Evolutionary conservation across 2,329 filamentous ascomycete species (phyloP).

Genomic region (Anthostomella pinea): DNA sequence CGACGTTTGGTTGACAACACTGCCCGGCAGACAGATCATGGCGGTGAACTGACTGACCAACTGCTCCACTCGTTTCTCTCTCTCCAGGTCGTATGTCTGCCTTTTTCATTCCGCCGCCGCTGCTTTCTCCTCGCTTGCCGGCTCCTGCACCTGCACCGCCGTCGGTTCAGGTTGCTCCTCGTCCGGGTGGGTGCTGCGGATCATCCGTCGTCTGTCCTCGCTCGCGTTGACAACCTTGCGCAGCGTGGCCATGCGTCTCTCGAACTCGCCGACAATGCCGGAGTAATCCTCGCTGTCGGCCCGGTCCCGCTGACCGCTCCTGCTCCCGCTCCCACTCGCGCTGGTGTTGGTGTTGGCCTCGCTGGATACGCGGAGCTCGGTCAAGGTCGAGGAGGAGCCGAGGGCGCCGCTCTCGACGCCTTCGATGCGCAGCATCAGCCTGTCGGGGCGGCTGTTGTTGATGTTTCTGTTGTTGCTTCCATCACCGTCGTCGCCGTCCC

Average conservation of each 20-base stretch:
- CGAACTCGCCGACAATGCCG: conserved; percentile 54
- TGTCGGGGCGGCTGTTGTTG: conserved; percentile 30
- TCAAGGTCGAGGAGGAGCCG: conserved; percentile 36
- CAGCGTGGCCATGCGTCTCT: conserved; percentile 53
- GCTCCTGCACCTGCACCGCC: conserved; percentile 2
- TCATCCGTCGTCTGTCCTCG: conserved; percentile 39
- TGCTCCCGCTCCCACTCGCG: conserved; percentile 29
- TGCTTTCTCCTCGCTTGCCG: too few species aligned
- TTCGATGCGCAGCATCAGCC: conserved; percentile 61
- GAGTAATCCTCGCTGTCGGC: conserved; percentile 45
- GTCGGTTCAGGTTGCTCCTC: too few species aligned
- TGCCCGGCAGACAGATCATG: too few species aligned
- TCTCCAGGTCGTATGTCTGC: too few species aligned
- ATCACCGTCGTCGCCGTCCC: conserved; percentile 21
- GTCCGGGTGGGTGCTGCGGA: too few species aligned
- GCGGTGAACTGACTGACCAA: too few species aligned
- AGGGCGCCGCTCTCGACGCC: conserved; percentile 43
- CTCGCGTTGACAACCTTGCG: conserved; percentile 53
- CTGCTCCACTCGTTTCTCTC: too few species aligned
- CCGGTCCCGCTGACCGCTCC: conserved; percentile 23
- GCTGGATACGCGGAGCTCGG: conserved; percentile 30
- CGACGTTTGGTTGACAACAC: too few species aligned
- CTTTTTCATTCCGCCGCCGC: too few species aligned
- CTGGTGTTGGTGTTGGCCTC: conserved; percentile 27
- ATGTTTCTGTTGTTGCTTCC: conserved; percentile 17